Evolutionary conservation across 768 basidiomycete species (phyloP).

Genomic region (Termitomyces bulborhizus): DNA sequence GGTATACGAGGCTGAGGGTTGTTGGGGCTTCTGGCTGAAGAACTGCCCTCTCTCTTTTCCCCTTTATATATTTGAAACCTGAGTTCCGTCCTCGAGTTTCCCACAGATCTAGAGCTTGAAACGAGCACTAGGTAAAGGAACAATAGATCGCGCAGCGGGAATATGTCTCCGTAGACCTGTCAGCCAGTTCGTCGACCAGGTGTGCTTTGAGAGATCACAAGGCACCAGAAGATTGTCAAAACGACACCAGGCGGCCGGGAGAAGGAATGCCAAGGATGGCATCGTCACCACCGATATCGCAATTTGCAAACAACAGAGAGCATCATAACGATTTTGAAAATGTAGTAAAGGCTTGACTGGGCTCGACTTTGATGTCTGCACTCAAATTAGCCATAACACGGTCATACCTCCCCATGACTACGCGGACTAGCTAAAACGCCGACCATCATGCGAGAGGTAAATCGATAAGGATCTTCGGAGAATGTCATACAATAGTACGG

Average conservation of each 20-base stretch:
- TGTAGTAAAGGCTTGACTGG: background rate
- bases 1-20: background rate
- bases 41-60: background rate
- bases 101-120: too few relatives aligned
- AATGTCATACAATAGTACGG: too few relatives aligned
- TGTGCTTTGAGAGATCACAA: background rate
- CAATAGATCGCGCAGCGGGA: background rate
- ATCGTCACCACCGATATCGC: background rate
- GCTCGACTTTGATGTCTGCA: background rate
- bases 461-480: too few relatives aligned
- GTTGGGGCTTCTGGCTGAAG: background rate
- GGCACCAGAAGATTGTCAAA: background rate
- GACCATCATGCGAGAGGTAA: too few relatives aligned
- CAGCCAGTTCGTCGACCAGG: background rate
- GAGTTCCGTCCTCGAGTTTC: background rate
- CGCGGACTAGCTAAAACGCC: too few relatives aligned
- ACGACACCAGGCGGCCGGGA: background rate
- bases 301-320: background rate
- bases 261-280: background rate
- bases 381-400: too few relatives aligned
- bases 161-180: background rate
- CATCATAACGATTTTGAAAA: background rate
- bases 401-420: too few relatives aligned
- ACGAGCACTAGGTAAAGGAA: too few relatives aligned
- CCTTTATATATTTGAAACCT: background rate